Conservation (phyloP, 495 filamentous ascomycete genomes). For the Aspergillus haitiensis region DNA sequence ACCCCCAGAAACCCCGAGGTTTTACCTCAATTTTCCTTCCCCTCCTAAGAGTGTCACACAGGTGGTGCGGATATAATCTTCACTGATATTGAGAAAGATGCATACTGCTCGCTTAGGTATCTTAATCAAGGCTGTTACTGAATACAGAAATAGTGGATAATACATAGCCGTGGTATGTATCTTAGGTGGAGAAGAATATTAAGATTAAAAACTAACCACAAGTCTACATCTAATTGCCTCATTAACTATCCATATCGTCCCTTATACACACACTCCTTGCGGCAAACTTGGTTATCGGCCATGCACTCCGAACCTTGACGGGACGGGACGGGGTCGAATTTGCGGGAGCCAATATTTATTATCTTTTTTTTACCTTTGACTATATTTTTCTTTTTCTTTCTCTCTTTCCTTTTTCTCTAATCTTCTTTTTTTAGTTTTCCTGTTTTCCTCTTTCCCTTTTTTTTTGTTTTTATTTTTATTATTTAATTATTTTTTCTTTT, state of each 20-base stretch:
- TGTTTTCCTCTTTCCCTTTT: neutral
- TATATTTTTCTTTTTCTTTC: conserved; percentile 2
- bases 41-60: neutral
- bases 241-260: neutral
- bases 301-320: conserved; percentile 50
- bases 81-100: neutral
- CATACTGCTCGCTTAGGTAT: neutral
- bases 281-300: conserved; percentile 38
- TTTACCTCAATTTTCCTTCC: conserved; percentile 2
- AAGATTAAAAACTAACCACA: neutral
- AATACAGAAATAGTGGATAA: neutral
- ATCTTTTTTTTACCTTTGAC: conserved; percentile 14
- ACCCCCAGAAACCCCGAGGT: conserved; percentile 6
- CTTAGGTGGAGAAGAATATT: neutral
- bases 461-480: conserved; percentile 2
- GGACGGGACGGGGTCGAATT: conserved; percentile 40
- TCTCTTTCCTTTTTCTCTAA: neutral
- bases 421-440: neutral
- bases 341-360: conserved; percentile 25
- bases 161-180: neutral
- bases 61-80: neutral
- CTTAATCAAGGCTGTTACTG: neutral
- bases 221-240: neutral
- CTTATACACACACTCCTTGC: conserved; percentile 31
- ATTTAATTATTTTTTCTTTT: neutral